phyloP scores from a whole-genome alignment of 176 grass and related monocot genomes.

The Paspalum notatum region DNA sequence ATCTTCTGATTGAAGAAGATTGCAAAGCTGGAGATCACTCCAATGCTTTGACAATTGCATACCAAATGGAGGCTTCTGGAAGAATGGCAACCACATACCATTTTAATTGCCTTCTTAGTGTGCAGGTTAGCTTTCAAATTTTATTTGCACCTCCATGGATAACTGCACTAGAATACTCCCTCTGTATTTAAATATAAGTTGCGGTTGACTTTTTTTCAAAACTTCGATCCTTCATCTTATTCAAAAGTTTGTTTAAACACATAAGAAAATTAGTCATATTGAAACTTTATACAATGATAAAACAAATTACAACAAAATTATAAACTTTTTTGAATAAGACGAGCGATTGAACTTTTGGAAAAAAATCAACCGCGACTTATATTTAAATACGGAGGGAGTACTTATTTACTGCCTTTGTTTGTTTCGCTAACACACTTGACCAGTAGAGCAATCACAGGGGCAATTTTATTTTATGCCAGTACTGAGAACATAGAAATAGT shows the following conservation, averaged over 20 bases:
- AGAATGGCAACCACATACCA: conserved; percentile 99
- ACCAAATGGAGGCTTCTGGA: conserved; percentile 98
- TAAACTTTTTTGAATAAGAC: no score
- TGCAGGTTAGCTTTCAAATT: conserved; percentile 65
- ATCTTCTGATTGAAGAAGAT: conserved; percentile 93
- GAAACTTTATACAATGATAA: no score
- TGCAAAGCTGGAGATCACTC: conserved; percentile 97
- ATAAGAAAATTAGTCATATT: no score
- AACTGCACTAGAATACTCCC: not conserved
- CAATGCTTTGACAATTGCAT: conserved; percentile 92
- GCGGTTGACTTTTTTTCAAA: no score
- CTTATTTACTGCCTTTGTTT: conserved; percentile 28
- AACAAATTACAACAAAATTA: no score
- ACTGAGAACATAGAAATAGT: conserved; percentile 7
- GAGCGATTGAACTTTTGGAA: no score
- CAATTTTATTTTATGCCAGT: not conserved
- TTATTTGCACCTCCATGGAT: conserved; percentile 18
- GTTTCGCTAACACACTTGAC: conserved; percentile 16
- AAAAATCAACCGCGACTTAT: no score
- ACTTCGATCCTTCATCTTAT: no score
- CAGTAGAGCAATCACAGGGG: not conserved
- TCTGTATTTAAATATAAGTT: no score
- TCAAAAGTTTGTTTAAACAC: no score
- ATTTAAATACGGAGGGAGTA: no score
- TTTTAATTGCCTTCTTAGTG: conserved; percentile 99